Base-by-base conservation (phyloP, 2,329 filamentous ascomycete genomes). In the Fusarium haematococcum region DNA sequence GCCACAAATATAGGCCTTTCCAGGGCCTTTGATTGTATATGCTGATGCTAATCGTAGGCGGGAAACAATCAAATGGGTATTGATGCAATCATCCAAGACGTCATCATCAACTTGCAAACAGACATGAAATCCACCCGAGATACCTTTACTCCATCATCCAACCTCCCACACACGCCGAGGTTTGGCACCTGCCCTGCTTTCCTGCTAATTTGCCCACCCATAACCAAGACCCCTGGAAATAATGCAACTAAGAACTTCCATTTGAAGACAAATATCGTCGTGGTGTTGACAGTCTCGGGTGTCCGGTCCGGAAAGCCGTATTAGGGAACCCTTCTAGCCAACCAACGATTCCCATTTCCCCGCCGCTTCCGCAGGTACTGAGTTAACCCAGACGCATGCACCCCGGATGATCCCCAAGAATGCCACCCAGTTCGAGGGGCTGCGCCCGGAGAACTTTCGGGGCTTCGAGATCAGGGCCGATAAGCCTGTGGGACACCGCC, bases 41-140 rank as follows among this genome's bases (percentile, higher is more conserved):
- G 18, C 54, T 73, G 23, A 20, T 65, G n/a, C 30, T 13, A 27
- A 57, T 50, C 45, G 43, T 59, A 61, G 13, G 60, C 73, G 66
- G 60, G 66, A 27, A 58, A 59, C 70, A 70, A 70, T 68, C 66
- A 75, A 75, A 75, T 73, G 73, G 72, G 73, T 75, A 75, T 75
- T 70, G 69, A 66, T 70, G 66, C 69, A 67, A 73, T 75, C 65
- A 65, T 75, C 16, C 69, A 39, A 70, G 65, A 70, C 66, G 52
- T 70, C 72, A 73, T 75, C 72, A 73, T 70, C 57, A 68, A 69
- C 62, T 69, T 52, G 37, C 62, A 65, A 64, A 37, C 43, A 50
- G 72, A 65, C 58, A 69, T 65, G 63, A 61, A 48, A 58, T 67
- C 61, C 32, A 68, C 58, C 41, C 20, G 60, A 37, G 23, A 75